Evolutionary conservation across 805 yeast genomes (phyloP), one percentile per base, ranked within the genome.

Genomic region (Saccharomycopsis sp.): DNA sequence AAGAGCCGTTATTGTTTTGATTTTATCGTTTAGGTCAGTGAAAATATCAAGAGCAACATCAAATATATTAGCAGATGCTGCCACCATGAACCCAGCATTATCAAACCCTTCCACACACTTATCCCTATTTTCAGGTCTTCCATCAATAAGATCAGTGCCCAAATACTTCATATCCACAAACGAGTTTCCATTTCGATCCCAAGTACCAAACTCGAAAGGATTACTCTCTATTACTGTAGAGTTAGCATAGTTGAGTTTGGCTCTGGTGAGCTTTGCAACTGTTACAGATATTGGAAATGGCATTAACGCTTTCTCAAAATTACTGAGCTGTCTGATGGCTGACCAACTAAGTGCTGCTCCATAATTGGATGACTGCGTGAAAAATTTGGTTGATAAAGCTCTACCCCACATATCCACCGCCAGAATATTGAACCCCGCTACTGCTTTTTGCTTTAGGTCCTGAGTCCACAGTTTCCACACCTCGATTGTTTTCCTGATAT

Each of bases 161-260:
- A 88, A 69, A 68, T 86, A 89, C 70, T 83, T 78, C 50, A 82
- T 72, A 60, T 86, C 84, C 12, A 84, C 75, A 70, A 90, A 89
- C 2, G 86, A 73, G 58, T 79, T 76, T 57, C 89, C 70, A 0
- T 86, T 75, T 14, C 90, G 87, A 67, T 91, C 97, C 96, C 96
- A 90, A 2, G 94, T 84, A 12, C 97, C 97, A 66, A 90, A 72
- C 68, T 86, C 88, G 65, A 74, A 85, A 12, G 89, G 87, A 24
- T 73, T 73, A 57, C 77, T 64, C 57, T 79, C 63, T 25, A 60
- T 52, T 5, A 34, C 76, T 0, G 92, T 85, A 2, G 89, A 49
- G 22, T 44, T 44, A 19, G 49, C 19, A 12, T 17, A 44, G 22
- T 44, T 19, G 19, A 44, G 22, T 44, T 44, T 19, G 19, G 19